Evolutionary conservation across 148 eudicot species (phyloP), one percentile per base, ranked within the genome.

Genomic region (Drosera capensis): DNA sequence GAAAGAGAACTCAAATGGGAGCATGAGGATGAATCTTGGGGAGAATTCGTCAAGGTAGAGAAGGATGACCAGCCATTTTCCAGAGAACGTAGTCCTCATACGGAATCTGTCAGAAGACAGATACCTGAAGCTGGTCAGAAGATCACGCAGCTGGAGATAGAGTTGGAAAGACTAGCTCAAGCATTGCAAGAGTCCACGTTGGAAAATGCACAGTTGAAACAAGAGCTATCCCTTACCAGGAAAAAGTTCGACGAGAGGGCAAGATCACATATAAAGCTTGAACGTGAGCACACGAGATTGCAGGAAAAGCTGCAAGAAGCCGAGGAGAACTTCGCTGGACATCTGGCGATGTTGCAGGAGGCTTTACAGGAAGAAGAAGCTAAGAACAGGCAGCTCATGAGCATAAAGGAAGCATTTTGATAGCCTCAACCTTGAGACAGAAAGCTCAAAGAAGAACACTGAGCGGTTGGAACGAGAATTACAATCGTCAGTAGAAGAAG

Each of bases 1-100:
- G 82, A 41, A 24, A 60, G 62, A 24, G 71, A 46, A 48, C 63
- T 1, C 20, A 77, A 71, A 48, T 68, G 75, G 53, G 79, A 80
- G 19, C 86, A 74, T 1, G 79, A 77, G 36, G 94, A 86, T 50
- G 56, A 63, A 25, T 55, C 58, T 40, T 54, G 70, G 26, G 95
- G 88, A 46, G 99, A 81, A 50, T 92, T 92, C 62, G 73, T 92
- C 20, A 92, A 92, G 54, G 80, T 92, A 28, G 99, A 92, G 60
- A 80, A 73, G 63, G 96, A 80, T 16, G 66, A 56, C 25, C 63
- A 63, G 47, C 45, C 64, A 20, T 55, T 55, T 39, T 55, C 43
- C 21, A 52, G 42, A 41, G 82, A 73, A 46, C 59, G 38, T 16
- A 59, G 64, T 44, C 44, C 56, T 9, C 55, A 49, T 44, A 57